These are phyloP conservation scores for Nakazawaea siamensis DNA, from an alignment of 805 yeast species.

Conservation along the genomic window DNA sequence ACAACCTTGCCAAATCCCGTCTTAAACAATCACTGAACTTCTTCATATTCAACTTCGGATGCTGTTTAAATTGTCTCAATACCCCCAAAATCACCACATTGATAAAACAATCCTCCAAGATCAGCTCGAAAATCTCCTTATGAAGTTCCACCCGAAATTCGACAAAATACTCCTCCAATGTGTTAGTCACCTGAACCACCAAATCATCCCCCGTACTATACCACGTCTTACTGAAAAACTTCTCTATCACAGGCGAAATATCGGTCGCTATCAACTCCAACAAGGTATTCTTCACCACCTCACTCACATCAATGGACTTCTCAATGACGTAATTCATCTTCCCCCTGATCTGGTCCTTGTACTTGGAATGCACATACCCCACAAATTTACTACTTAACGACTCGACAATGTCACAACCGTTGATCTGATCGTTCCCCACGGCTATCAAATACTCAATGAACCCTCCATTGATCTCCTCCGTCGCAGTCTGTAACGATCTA, in stretches of 20 bases:
- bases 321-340: slow-evolving; percentile 61
- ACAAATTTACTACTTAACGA: slow-evolving; percentile 60
- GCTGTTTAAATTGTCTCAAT: slow-evolving; percentile 28
- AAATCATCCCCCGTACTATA: slow-evolving; percentile 45
- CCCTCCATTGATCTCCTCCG: slow-evolving; percentile 57
- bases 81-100: slow-evolving; percentile 6
- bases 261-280: slow-evolving; percentile 65
- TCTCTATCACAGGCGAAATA: slow-evolving; percentile 49
- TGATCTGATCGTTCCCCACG: slow-evolving; percentile 75
- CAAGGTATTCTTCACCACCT: slow-evolving; percentile 48
- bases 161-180: slow-evolving; percentile 64
- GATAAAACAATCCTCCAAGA: slow-evolving; percentile 46
- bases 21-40: slow-evolving; percentile 40
- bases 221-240: slow-evolving; percentile 66
- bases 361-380: slow-evolving; percentile 57
- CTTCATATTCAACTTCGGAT: slow-evolving; percentile 19
- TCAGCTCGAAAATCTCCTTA: slow-evolving; percentile 43
- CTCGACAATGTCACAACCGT: slow-evolving; percentile 61
- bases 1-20: slow-evolving; percentile 52
- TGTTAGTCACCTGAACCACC: slow-evolving; percentile 58
- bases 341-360: slow-evolving; percentile 49
- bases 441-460: slow-evolving; percentile 76
- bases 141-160: slow-evolving; percentile 52
- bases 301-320: slow-evolving; percentile 70
- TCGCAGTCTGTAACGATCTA: slow-evolving; percentile 17